These are phyloP conservation scores for Dictyostelium intermedium DNA, from an alignment of 78 protist species.

Conservation along the genomic window DNA sequence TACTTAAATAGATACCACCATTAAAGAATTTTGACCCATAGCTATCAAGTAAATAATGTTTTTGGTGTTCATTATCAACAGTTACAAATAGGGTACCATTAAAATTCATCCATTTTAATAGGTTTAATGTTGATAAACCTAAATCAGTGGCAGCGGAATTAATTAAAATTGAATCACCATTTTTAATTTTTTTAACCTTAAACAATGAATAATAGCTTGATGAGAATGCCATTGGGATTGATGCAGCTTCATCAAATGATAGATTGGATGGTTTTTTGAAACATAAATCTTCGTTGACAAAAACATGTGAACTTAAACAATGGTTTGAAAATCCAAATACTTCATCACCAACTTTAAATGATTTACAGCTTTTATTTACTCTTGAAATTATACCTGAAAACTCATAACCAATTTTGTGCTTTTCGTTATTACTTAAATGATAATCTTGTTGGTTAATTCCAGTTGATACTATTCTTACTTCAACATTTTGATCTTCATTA, in stretches of 20 bases:
- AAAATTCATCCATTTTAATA: conserved; percentile 47
- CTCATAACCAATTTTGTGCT: too few relatives aligned
- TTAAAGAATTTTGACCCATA: too few relatives aligned
- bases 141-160: conserved; percentile 87
- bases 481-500: too few relatives aligned
- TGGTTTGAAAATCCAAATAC: too few relatives aligned
- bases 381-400: background rate
- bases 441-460: too few relatives aligned
- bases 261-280: background rate
- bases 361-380: too few relatives aligned
- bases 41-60: background rate
- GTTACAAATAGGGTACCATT: background rate
- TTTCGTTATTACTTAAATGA: too few relatives aligned
- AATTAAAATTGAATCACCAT: conserved; percentile 55
- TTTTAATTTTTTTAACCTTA: conserved; percentile 8
- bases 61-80: conserved; percentile 1
- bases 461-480: too few relatives aligned
- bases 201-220: conserved; percentile 35
- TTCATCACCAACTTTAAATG: conserved; percentile 42
- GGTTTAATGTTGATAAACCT: conserved; percentile 87
- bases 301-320: too few relatives aligned
- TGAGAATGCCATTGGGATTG: conserved; percentile 7
- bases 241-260: conserved; percentile 41
- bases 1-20: too few relatives aligned
- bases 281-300: background rate